Percentiles rank a stretch among this genome's conserved stretches.
Conservation (phyloP, 1,284 basidiomycete species). For the Veloboletus limbatus region DNA sequence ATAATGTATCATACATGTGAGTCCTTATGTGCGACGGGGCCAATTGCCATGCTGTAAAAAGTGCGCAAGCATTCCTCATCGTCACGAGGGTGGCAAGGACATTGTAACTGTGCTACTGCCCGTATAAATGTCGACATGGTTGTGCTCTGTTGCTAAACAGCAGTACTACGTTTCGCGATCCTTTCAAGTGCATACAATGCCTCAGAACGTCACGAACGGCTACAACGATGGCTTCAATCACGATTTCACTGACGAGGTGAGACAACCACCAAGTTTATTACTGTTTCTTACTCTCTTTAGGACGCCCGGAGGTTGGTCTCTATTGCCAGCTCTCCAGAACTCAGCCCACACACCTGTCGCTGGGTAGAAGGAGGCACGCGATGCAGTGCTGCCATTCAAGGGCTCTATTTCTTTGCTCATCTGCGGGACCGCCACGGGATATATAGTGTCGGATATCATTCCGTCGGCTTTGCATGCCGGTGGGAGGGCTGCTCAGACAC, state of each 20-base stretch:
- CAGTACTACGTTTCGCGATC: conserved; percentile 2
- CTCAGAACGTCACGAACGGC: conserved; percentile 14
- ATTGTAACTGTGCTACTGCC: neutral
- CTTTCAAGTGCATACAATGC: conserved; percentile 16
- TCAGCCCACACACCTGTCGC: conserved; percentile 23
- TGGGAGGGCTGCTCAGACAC: conserved; percentile 27
- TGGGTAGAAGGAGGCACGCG: conserved; percentile 18
- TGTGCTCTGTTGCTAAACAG: neutral
- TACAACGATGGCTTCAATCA: conserved; percentile 29
- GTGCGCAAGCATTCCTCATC: neutral
- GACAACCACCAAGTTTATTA: neutral
- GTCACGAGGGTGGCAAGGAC: neutral
- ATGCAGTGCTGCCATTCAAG: conserved; percentile 20
- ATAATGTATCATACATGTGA: conserved; percentile 21
- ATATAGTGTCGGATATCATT: conserved; percentile 5
- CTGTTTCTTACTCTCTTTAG: conserved; percentile 17
- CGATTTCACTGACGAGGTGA: conserved; percentile 32
- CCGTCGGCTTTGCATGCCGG: conserved; percentile 17
- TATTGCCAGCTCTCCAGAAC: conserved; percentile 29
- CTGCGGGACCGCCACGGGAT: conserved; percentile 24
- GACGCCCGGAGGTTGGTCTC: conserved; percentile 26
- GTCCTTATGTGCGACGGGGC: conserved; percentile 6
- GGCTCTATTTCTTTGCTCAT: conserved; percentile 17
- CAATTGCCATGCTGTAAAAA: conserved; percentile 26
- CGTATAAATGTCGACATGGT: conserved; percentile 23